A percentile compares a stretch with the other conserved stretches of the same genome.
Conservation (phyloP, 31 red algal species). For the Odonthalia washingtoniensis region DNA sequence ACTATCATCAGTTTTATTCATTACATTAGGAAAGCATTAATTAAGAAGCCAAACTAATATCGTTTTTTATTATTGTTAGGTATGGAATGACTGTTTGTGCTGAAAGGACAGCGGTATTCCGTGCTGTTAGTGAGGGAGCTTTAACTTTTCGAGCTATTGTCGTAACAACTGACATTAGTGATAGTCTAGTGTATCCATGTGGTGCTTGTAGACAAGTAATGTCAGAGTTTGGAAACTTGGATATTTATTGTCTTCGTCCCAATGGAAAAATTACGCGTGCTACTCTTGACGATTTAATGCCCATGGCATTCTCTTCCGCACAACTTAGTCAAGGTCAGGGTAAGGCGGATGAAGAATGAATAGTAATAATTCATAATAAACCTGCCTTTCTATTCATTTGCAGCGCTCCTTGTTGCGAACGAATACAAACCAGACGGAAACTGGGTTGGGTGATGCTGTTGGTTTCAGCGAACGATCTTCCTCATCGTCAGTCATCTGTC, state of each 20-base stretch:
- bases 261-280: conserved; percentile 74
- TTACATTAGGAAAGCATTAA: too few relatives aligned
- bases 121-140: conserved; percentile 63
- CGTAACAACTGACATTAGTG: conserved; percentile 75
- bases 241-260: conserved; percentile 75
- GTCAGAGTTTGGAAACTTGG: conserved; percentile 90
- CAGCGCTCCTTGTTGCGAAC: too few relatives aligned
- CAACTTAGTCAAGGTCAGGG: conserved; percentile 62
- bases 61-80: neutral
- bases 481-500: too few relatives aligned
- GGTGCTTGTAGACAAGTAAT: conserved; percentile 87
- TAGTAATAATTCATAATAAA: too few relatives aligned
- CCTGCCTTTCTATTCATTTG: too few relatives aligned
- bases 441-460: too few relatives aligned
- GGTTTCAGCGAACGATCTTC: too few relatives aligned
- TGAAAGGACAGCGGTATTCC: conserved; percentile 76
- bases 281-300: conserved; percentile 65
- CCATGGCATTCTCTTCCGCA: conserved; percentile 71
- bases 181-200: conserved; percentile 74
- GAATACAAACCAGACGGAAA: too few relatives aligned
- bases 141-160: conserved; percentile 69
- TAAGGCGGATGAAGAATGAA: conserved; percentile 48
- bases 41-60: too few relatives aligned
- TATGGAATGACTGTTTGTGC: conserved; percentile 91
- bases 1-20: too few relatives aligned